These are phyloP conservation scores for Pseudomassariella vexata DNA, from an alignment of 2,329 filamentous ascomycete genomes.

Conservation along the genomic window DNA sequence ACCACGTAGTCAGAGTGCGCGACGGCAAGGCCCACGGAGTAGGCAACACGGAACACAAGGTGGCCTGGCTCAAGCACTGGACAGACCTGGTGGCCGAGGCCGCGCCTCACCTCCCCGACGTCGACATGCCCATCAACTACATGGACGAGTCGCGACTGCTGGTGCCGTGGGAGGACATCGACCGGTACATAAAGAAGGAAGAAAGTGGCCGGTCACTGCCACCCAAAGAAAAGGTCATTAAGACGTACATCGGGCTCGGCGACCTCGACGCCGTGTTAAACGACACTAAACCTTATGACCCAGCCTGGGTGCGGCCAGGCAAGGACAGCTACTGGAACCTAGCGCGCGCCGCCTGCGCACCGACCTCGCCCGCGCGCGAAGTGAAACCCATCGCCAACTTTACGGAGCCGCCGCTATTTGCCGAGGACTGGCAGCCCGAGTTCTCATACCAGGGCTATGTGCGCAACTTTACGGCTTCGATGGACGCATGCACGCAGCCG, in stretches of 20 bases:
- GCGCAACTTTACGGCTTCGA: constrained; percentile 48
- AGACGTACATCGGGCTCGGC: constrained; percentile 24
- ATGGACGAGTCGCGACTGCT: constrained; percentile 46
- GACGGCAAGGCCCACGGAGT: constrained; percentile 32
- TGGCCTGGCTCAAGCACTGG: constrained; percentile 43
- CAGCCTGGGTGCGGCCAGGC: constrained; percentile 26
- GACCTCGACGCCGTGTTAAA: constrained; percentile 12
- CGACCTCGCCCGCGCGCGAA: constrained; percentile 39
- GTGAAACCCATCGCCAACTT: constrained; percentile 22
- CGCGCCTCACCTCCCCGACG: constrained; percentile 42
- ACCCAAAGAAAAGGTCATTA: constrained; percentile 32
- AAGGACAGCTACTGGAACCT: constrained; percentile 42
- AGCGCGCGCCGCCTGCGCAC: constrained; percentile 41
- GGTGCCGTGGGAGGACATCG: constrained; percentile 46
- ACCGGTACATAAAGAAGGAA: constrained; percentile 35
- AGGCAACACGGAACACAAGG: constrained; percentile 33
- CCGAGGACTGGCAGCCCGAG: constrained; percentile 13
- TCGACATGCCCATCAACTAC: constrained; percentile 48
- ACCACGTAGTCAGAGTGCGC: constrained; percentile 42
- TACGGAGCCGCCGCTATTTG: constrained; percentile 22
- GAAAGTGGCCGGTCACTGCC: constrained; percentile 27
- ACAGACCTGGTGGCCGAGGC: constrained; percentile 44
- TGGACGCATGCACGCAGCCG: constrained; percentile 51
- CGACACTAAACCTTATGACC: constrained; percentile 17
- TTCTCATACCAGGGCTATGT: constrained; percentile 39